Evolutionary conservation across 352 stramenopile species (phyloP), one percentile per base, ranked within the genome.

Genomic region (Phytophthora cryptogea): DNA sequence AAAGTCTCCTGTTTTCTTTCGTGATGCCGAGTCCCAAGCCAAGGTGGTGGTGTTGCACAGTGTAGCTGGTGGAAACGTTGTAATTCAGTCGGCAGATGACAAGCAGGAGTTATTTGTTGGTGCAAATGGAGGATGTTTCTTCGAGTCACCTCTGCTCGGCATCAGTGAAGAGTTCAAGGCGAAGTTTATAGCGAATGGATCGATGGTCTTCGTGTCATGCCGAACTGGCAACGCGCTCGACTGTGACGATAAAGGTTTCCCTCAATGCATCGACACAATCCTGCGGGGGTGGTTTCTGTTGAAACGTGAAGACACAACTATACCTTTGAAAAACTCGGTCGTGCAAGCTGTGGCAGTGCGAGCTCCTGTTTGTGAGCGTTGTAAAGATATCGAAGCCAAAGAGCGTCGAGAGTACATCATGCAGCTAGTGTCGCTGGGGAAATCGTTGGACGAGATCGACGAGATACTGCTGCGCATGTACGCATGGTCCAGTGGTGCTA

Each of bases 371-470:
- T 71, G 57, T 17, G 28, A 14, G 3, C 51, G 52, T n/a, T 70
- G 27, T 39, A 51, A 20, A 0, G 26, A 61, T 20, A 7, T 43
- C 13, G 49, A 70, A 33, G 39, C 37, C 6, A 63, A 59, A 46
- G 56, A 63, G n/a, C 63, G 57, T 4, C 50, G 46, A 6, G 51
- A 57, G 16, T 48, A 68, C 39, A 63, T 71, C 31, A 57, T 71
- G 57, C 52, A 56, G 57, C 40, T 71, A 20, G 45, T 60, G 2
- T 47, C 45, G 20, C 45, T 71, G 1, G 63, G 58, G n/a, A 67
- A 71, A 26, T 63, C 63, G 16, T 2, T 71, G 27, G 51, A 63
- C 32, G 63, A 71, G 17, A 66, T 68, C 23, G 51, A 71, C 30
- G 51, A 32, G 16, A 67, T 68, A 35, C 35, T 67, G 17, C 27